Conservation (phyloP, 2,329 filamentous ascomycete genomes). For the Talaromyces sp. region DNA sequence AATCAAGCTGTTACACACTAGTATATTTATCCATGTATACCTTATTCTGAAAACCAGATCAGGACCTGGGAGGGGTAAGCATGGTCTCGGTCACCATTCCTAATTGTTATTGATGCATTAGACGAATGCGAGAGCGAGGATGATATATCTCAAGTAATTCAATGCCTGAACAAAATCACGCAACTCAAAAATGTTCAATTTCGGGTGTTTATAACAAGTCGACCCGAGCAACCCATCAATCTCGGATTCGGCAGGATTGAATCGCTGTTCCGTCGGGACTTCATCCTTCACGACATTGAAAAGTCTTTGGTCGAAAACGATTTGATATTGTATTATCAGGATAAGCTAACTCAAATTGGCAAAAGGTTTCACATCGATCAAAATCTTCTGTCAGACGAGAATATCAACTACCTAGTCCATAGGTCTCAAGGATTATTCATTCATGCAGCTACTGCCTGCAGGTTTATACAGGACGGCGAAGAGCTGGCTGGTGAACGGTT, state of each 20-base stretch:
- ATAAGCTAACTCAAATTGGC: background rate
- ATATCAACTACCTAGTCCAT: constrained; percentile 22
- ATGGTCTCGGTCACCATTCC: background rate
- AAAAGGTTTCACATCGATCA: background rate
- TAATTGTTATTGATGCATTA: constrained; percentile 12
- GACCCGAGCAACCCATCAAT: background rate
- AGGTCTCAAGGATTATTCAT: constrained; percentile 29
- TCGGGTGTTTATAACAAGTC: background rate
- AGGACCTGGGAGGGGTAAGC: background rate
- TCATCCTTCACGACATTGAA: background rate
- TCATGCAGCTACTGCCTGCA: constrained; percentile 28
- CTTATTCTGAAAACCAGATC: no score
- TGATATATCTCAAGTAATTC: background rate
- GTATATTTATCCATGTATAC: no score
- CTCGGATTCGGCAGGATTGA: background rate
- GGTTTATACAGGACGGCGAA: constrained; percentile 21
- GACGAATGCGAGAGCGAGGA: constrained; percentile 12
- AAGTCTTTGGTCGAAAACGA: background rate
- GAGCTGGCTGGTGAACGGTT: constrained; percentile 13
- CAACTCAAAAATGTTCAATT: constrained; percentile 1
- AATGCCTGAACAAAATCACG: background rate
- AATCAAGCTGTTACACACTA: no score
- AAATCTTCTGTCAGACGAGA: background rate
- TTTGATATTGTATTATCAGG: background rate
- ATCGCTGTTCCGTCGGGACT: background rate